Evolutionary conservation across 768 basidiomycete genomes (phyloP), one percentile per base, ranked within the genome.

Genomic region (Boletus sp.): DNA sequence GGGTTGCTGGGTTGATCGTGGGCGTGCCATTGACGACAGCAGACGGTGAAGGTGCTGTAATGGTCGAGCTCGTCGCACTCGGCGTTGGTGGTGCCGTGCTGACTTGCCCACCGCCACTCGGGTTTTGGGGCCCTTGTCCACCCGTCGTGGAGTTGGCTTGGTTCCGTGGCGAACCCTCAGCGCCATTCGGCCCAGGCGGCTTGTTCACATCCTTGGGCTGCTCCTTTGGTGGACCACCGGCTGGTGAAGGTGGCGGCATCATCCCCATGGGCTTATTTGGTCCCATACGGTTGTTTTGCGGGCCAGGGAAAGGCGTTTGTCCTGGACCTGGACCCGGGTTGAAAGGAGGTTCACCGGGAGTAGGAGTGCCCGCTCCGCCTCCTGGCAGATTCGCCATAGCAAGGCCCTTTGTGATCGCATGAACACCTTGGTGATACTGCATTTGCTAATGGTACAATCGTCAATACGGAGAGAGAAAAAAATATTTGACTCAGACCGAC

Each of bases 181-280:
- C 64, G 7, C 75, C 67, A 3, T 67, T 66, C 58, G 44, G 55
- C 1, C 41, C 58, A 8, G 75, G 72, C 17, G 67, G 67, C 33
- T 72, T 35, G 11, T 35, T 69, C 41, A 71, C 70, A 30, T 75
- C 70, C 52, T 73, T 72, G 56, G 69, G 51, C 54, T 70, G 71
- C 52, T 71, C 69, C 57, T 71, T 68, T 30, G 64, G 56, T 47
- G 68, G 69, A 57, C 65, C 65, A 48, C 66, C 62, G 1, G 75
- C 77, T 40, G 84, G 81, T 6, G 83, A 83, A 5, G 82, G 83
- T 0, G 82, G 82, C n/a, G 67, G 63, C 69, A 77, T 74, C 80
- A 81, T 83, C 15, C 67, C 70, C 73, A 76, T 78, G 1, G 74
- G 66, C 51, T 76, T 76, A 32, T 42, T 55, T 60, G 66, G 75